Evolutionary conservation across 2,329 filamentous ascomycete genomes (phyloP), one percentile per base, ranked within the genome.

Genomic region (Sclerotinia subarctica): DNA sequence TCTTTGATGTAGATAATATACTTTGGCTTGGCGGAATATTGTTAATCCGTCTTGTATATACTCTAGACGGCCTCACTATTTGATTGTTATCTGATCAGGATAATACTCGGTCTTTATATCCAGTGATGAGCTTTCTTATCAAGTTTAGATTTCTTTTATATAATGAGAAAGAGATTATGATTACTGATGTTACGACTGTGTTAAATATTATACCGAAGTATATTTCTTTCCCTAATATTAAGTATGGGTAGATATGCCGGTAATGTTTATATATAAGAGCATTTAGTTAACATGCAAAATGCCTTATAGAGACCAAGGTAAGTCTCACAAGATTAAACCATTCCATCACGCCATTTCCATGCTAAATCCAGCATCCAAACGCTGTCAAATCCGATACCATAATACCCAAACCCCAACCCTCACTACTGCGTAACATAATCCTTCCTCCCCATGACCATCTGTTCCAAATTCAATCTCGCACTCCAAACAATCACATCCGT

Each of bases 401-500:
- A 38, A 24, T 19, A 1, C 13, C 4, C 8, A 35, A n/a, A 2
- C 13, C 3, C 1, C 15, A 2, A 6, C 15, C n/a, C 2, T 62
- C n/a, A 38, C 15, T 8, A 11, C 8, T 51, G 21, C 1, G 17
- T 17, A 21, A 26, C 1, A 21, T 62, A 62, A 26, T 70, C 66
- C 10, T 56, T 47, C 21, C 19, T 52, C 1, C 69, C 70, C 38
- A 44, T 68, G 5, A 79, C 73, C 72, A 78, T 70, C 51, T 78
- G 76, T 65, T 70, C 70, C 8, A 79, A 69, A 62, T 79, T 79
- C 67, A 77, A 71, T 63, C 77, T 75, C 60, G 76, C 75, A 64
- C 77, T 78, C 76, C 74, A 77, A 60, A 78, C 73, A 47, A 79
- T 77, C 46, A 77, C 77, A 67, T 78, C 77, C 3, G 76, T 78